Conservation (phyloP, 441 rosid genomes). For the California macrophylla region DNA sequence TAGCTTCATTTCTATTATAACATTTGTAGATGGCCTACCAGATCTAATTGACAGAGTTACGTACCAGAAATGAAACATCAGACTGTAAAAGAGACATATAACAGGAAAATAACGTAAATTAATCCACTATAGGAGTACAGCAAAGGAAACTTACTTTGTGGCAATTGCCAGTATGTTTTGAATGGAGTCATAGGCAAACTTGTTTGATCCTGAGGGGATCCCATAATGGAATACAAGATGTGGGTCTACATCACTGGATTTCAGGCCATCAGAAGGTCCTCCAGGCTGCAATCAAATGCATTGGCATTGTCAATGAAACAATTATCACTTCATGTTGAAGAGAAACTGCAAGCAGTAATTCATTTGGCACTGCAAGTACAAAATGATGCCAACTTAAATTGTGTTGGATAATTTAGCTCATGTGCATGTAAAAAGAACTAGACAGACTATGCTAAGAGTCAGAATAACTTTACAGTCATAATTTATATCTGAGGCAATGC, state of each 20-base stretch:
- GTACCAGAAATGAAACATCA: background rate
- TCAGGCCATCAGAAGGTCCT: conserved; percentile 48
- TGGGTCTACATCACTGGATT: conserved; percentile 66
- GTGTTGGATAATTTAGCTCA: background rate
- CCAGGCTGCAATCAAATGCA: conserved; percentile 46
- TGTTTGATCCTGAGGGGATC: conserved; percentile 62
- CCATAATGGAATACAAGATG: conserved; percentile 68
- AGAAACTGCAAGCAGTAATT: background rate
- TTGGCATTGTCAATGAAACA: background rate
- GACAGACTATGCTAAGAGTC: background rate
- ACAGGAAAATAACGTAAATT: background rate
- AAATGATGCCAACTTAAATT: background rate
- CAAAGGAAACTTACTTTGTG: conserved; percentile 38
- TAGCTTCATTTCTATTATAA: conserved; percentile 1
- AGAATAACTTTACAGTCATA: background rate
- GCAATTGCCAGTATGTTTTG: conserved; percentile 72
- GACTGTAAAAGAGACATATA: background rate
- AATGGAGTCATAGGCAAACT: conserved; percentile 55
- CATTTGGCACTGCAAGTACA: background rate
- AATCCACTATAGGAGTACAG: background rate
- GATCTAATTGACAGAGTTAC: background rate
- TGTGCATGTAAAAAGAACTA: background rate
- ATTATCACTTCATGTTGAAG: background rate
- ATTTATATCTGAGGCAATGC: background rate
- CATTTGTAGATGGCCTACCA: background rate